Conservation (phyloP, 805 yeast species). For the Zygosaccharomyces lentus region DNA sequence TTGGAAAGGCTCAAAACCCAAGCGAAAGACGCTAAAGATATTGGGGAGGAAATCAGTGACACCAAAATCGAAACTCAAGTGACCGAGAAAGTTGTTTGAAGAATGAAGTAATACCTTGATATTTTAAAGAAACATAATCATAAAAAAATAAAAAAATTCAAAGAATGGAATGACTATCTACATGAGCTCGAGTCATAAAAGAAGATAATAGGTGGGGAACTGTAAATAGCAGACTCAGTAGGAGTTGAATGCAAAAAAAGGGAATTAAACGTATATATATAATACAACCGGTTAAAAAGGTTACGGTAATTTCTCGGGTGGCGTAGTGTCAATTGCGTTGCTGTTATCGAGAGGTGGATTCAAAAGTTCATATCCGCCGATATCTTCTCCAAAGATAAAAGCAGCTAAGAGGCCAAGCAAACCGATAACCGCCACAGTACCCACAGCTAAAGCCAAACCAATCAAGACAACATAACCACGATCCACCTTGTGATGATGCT, state of each 20-base stretch:
- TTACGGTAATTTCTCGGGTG: conserved; percentile 51
- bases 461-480: conserved; percentile 67
- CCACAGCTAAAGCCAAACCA: conserved; percentile 64
- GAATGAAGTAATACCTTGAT: neutral
- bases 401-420: conserved; percentile 36
- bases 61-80: conserved; percentile 6
- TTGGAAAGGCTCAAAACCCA: conserved; percentile 18
- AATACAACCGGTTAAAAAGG: conserved; percentile 23
- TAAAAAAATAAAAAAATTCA: neutral
- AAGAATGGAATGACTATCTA: neutral
- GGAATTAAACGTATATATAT: conserved; percentile 10
- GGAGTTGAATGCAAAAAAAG: conserved; percentile 4
- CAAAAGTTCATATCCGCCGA: conserved; percentile 43
- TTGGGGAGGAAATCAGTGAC: neutral
- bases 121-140: neutral
- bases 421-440: conserved; percentile 41
- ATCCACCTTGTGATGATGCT: conserved; percentile 28
- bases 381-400: conserved; percentile 34
- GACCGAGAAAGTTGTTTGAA: conserved; percentile 1
- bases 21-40: conserved; percentile 4
- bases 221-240: neutral
- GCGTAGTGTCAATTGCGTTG: conserved; percentile 58
- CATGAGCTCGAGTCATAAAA: neutral
- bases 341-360: conserved; percentile 56
- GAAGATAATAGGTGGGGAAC: neutral